Percentiles rank a stretch among this genome's conserved stretches.
These are phyloP conservation scores for Penicillium lagena DNA, from an alignment of 495 filamentous ascomycete genomes.

Conservation along the genomic window DNA sequence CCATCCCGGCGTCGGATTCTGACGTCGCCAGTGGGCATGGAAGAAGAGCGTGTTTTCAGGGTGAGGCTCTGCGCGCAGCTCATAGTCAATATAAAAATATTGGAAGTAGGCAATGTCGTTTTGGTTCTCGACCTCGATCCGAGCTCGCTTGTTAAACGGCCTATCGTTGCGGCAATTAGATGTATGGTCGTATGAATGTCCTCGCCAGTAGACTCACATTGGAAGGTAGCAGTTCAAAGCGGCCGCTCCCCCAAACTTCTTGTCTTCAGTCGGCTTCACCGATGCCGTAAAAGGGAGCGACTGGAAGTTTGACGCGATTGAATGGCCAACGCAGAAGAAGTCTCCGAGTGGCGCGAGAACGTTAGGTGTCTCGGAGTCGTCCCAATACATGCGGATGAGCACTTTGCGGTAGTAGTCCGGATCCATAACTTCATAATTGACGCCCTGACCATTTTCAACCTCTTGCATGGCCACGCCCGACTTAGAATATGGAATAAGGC, in stretches of 20 bases:
- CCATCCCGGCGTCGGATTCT: slow-evolving; percentile 18
- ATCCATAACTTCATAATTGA: slow-evolving; percentile 17
- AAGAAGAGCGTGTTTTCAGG: slow-evolving; percentile 17
- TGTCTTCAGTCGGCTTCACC: slow-evolving; percentile 13
- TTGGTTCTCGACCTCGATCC: slow-evolving; percentile 16
- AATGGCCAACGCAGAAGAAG: slow-evolving; percentile 17
- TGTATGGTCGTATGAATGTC: too few relatives aligned
- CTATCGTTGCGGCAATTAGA: too few relatives aligned
- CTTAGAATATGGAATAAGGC: slow-evolving; percentile 17
- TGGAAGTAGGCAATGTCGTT: slow-evolving; percentile 11
- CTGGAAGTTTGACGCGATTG: slow-evolving; percentile 15
- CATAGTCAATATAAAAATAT: slow-evolving; percentile 21
- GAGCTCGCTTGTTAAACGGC: slow-evolving; percentile 16
- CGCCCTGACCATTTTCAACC: slow-evolving; percentile 12
- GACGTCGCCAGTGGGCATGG: slow-evolving; percentile 17
- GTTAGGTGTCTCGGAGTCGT: slow-evolving; percentile 4
- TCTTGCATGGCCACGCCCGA: slow-evolving; percentile 17
- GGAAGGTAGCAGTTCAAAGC: slow-evolving; percentile 16
- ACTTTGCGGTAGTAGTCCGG: slow-evolving; percentile 22
- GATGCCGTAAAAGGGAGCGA: slow-evolving; percentile 15
- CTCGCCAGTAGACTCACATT: not conserved
- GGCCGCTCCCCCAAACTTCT: slow-evolving; percentile 15
- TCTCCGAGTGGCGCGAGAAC: slow-evolving; percentile 14
- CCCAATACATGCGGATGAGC: slow-evolving; percentile 17
- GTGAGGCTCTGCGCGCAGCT: slow-evolving; percentile 13